phyloP scores from a whole-genome alignment of 1,139 yeast genomes.

The Cylindricascospora bacillispora region DNA sequence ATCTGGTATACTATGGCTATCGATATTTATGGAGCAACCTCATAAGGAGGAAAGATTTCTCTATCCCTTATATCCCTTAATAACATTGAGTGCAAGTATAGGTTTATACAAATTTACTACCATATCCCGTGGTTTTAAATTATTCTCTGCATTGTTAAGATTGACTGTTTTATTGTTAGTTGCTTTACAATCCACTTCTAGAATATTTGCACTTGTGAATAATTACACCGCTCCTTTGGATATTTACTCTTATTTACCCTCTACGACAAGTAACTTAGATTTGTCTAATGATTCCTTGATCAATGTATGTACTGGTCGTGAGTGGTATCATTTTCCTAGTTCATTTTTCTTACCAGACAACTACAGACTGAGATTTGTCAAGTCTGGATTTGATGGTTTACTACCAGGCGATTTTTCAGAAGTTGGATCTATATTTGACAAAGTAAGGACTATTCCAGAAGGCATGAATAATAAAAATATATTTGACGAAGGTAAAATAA shows the following conservation, averaged over 20 bases:
- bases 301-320: constrained; percentile 78
- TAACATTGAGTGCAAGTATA: constrained; percentile 52
- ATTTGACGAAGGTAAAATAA: constrained; percentile 43
- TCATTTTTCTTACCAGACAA: constrained; percentile 64
- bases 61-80: constrained; percentile 70
- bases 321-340: constrained; percentile 89
- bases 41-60: constrained; percentile 90
- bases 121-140: constrained; percentile 5
- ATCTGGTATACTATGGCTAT: constrained; percentile 53
- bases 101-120: constrained; percentile 28
- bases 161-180: constrained; percentile 8
- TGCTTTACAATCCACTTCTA: constrained; percentile 23
- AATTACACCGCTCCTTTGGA: constrained; percentile 53
- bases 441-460: constrained; percentile 33
- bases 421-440: constrained; percentile 18
- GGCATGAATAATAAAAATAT: constrained; percentile 65
- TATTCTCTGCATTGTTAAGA: constrained; percentile 7
- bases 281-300: constrained; percentile 18
- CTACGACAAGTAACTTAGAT: constrained; percentile 2
- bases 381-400: constrained; percentile 74
- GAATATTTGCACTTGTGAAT: constrained; percentile 36
- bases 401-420: constrained; percentile 80
- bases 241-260: constrained; percentile 27
- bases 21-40: constrained; percentile 59
- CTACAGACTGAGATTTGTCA: constrained; percentile 50